Base-by-base conservation (phyloP, 768 basidiomycete genomes). In the Boletus sensibilis region DNA sequence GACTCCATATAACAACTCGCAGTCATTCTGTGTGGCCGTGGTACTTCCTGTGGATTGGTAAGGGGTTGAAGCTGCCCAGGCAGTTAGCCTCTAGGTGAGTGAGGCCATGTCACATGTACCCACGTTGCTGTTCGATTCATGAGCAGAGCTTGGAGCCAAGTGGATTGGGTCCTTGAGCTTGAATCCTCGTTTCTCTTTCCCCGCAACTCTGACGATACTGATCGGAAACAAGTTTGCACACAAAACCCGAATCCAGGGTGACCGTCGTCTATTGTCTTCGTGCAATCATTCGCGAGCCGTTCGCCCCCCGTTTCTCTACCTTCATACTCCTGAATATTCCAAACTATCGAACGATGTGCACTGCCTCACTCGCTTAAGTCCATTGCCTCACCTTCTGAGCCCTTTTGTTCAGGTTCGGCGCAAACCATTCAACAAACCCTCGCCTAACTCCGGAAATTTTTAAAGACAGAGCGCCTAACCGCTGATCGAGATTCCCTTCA, bases 401-500 rank as follows among this genome's bases (percentile, higher is more conserved):
- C 27, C 25, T 9, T 42, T 38, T 11, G 7, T 25, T 8, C 37
- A 41, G 27, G 49, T 47, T 33, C 16, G 25, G 44, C 31, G 23
- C 18, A 23, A 21, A 31, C 41, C 9, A 31, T 2, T n/a, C 31
- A 21, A 18, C 20, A 46, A 58, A 38, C 9, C 50, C 4, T 37
- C 29, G 13, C 42, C 31, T 21, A 48, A 50, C n/a, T 43, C 47
- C 31, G 21, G n/a, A 40, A 41, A 39, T 29, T 42, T 42, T 48
- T 18, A 52, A 43, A 31, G 34, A 42, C 23, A 29, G 21, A 41
- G 20, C 16, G 13, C 40, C n/a, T 25, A 31, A 14, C 44, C 9
- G 9, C 65, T 45, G 41, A 53, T 60, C 43, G 38, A 53, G 35
- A 47, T 55, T 52, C 33, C 39, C 34, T 25, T 33, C 25, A 10